A percentile compares a stretch with the other conserved stretches of the same genome.
These are phyloP conservation scores for Diaporthe sp. DNA, from an alignment of 2,329 filamentous ascomycete genomes.

Conservation along the genomic window DNA sequence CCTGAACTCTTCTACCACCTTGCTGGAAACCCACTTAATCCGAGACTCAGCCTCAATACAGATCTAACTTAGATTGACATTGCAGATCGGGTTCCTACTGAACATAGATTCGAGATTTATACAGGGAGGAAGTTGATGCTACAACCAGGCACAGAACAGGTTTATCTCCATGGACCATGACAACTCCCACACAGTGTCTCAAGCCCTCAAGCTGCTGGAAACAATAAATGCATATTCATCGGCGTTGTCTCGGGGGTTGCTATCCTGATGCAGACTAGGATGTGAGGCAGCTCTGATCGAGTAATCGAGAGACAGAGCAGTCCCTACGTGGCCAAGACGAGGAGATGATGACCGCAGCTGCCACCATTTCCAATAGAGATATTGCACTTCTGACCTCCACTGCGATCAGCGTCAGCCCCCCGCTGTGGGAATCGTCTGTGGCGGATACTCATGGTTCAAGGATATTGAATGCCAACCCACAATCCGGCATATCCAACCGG, in stretches of 20 bases:
- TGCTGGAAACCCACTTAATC: neutral
- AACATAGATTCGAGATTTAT: neutral
- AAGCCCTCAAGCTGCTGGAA: neutral
- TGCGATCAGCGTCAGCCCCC: neutral
- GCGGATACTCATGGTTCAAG: conserved; percentile 18
- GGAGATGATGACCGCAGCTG: conserved; percentile 11
- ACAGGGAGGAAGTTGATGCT: neutral
- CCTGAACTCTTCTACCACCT: neutral
- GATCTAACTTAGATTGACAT: neutral
- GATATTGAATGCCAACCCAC: neutral
- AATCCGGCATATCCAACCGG: neutral
- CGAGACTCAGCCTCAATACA: neutral
- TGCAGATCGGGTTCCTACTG: neutral
- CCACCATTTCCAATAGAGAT: neutral
- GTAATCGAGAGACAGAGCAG: neutral
- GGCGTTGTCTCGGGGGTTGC: neutral
- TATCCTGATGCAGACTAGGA: neutral
- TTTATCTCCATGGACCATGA: neutral
- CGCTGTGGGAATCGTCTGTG: neutral
- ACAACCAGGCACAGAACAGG: neutral
- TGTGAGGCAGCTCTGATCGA: neutral
- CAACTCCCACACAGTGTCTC: neutral
- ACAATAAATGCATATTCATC: neutral
- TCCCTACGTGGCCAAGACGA: neutral
- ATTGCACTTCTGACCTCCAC: neutral